These are phyloP conservation scores for Paecilomyces sp. DNA, from an alignment of 2,329 filamentous ascomycete genomes.

Conservation along the genomic window DNA sequence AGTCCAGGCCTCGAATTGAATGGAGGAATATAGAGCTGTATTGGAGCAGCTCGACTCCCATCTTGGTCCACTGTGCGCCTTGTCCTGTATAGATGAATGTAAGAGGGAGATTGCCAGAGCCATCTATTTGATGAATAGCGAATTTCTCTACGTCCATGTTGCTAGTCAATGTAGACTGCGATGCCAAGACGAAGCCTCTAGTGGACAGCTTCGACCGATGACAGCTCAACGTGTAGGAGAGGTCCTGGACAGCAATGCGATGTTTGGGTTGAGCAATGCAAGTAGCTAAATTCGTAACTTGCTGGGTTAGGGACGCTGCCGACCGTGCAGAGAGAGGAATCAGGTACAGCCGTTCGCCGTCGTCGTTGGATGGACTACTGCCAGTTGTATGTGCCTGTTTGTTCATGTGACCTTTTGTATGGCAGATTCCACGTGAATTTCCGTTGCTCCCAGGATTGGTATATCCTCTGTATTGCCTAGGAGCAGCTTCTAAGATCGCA, in stretches of 20 bases:
- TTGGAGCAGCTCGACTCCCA: conserved; percentile 22
- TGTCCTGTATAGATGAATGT: conserved; percentile 29
- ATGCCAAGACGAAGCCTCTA: neutral
- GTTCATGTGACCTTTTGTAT: too few relatives aligned
- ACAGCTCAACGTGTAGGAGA: neutral
- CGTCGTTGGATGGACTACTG: too few relatives aligned
- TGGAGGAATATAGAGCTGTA: conserved; percentile 11
- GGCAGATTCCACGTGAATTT: too few relatives aligned
- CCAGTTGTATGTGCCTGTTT: too few relatives aligned
- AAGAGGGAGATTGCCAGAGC: conserved; percentile 4
- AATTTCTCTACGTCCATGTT: too few relatives aligned
- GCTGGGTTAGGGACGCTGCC: too few relatives aligned
- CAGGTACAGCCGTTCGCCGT: too few relatives aligned
- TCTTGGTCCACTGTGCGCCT: conserved; percentile 27
- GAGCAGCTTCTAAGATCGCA: conserved; percentile 26
- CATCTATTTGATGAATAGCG: neutral
- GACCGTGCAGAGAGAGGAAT: too few relatives aligned
- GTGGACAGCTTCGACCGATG: neutral
- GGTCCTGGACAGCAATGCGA: neutral
- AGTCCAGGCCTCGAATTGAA: conserved; percentile 7
- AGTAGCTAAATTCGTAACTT: neutral
- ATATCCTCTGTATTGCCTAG: neutral
- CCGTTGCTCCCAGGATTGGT: neutral
- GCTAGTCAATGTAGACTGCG: too few relatives aligned
- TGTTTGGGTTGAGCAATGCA: neutral